Percentiles rank a stretch among this genome's conserved stretches.
Conservation (phyloP, 176 grass and related monocot genomes). For the Coix lacrymajobi region DNA sequence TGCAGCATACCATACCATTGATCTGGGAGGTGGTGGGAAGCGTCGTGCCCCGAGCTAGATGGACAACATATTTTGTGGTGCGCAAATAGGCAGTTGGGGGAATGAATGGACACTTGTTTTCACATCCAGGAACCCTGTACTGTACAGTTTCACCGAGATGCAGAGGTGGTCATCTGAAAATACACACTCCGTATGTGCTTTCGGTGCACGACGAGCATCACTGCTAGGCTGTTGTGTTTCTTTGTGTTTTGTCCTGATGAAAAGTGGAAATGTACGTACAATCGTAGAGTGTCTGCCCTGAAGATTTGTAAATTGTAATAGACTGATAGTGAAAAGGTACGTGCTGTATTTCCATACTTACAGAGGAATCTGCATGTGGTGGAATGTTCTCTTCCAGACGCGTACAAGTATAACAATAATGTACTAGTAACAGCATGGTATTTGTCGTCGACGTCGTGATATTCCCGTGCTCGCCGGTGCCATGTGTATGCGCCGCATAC, state of each 20-base stretch:
- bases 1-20: background rate
- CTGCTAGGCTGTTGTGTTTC: background rate
- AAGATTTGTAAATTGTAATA: slow-evolving; percentile 5
- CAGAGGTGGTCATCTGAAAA: background rate
- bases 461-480: background rate
- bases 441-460: background rate
- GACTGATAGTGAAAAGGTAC: background rate
- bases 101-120: background rate
- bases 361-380: background rate
- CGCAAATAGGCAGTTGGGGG: background rate
- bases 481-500: background rate
- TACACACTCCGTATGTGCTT: background rate
- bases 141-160: background rate
- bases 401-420: background rate
- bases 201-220: background rate
- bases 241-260: background rate
- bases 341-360: background rate
- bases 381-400: background rate
- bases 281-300: background rate
- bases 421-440: background rate
- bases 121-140: background rate
- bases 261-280: slow-evolving; percentile 13
- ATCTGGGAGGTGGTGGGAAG: background rate
- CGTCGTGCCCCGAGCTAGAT: background rate
- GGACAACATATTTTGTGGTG: background rate